Evolutionary conservation across 2,329 filamentous ascomycete species (phyloP).

Genomic region (Clonostachys byssicola): DNA sequence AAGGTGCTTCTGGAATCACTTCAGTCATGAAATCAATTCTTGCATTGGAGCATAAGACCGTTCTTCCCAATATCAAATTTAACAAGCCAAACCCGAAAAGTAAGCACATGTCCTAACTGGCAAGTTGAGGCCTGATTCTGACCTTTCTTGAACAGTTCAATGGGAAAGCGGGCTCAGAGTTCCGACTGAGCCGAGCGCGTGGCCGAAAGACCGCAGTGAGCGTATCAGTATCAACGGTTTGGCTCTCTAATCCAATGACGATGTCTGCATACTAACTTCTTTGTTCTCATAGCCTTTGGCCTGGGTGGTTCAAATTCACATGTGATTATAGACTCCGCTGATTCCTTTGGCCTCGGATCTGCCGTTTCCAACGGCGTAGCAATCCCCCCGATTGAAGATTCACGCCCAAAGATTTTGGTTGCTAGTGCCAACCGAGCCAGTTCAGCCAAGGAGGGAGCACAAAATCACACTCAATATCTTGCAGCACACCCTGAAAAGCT

Average conservation of each 20-base stretch:
- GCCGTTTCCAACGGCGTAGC: background rate
- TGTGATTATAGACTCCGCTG: conserved; percentile 12
- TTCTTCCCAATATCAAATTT: conserved; percentile 36
- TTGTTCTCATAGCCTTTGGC: conserved; percentile 5
- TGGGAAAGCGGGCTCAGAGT: conserved; percentile 9
- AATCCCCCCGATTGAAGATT: no score
- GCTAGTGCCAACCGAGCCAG: no score
- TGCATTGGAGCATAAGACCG: conserved; percentile 30
- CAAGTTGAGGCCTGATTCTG: no score
- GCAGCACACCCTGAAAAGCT: background rate
- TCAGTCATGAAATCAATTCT: conserved; percentile 36
- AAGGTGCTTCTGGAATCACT: conserved; percentile 33
- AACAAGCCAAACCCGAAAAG: conserved; percentile 23
- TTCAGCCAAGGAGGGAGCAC: no score
- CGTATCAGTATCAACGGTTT: conserved; percentile 26
- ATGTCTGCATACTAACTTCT: no score
- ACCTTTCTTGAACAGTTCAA: no score
- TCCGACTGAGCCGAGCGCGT: conserved; percentile 12
- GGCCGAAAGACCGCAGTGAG: conserved; percentile 12
- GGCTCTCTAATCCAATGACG: conserved; percentile 23
- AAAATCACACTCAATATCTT: background rate
- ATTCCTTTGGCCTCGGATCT: conserved; percentile 5
- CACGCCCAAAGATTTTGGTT: no score
- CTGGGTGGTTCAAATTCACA: conserved; percentile 28
- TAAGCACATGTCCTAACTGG: no score